These are phyloP conservation scores for Mayamaea pseudoterrestris DNA, from an alignment of 108 stramenopile species.

Conservation along the genomic window DNA sequence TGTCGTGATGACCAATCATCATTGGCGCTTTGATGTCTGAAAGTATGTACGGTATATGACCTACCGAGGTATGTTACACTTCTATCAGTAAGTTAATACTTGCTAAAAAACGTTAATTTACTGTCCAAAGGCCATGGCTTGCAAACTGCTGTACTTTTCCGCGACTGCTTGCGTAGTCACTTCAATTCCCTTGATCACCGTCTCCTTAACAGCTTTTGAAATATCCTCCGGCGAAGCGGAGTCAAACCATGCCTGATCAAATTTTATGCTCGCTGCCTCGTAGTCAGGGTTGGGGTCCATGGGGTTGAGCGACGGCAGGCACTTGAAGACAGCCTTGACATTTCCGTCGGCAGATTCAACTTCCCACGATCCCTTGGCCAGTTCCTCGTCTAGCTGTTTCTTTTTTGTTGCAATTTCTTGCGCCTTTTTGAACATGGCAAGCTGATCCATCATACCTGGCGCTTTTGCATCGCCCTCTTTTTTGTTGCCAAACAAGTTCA, in stretches of 20 bases:
- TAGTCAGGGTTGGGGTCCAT: constrained; percentile 77
- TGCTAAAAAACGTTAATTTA: too few relatives aligned
- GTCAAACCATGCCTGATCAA: constrained; percentile 65
- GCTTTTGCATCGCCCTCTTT: constrained; percentile 22
- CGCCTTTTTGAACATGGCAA: constrained; percentile 85
- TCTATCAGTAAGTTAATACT: too few relatives aligned
- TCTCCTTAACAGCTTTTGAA: constrained; percentile 39
- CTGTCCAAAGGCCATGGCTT: too few relatives aligned
- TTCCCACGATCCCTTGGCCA: constrained; percentile 30
- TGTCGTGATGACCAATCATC: too few relatives aligned
- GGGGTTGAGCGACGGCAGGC: constrained; percentile 61
- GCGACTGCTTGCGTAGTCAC: constrained; percentile 39
- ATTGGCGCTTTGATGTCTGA: too few relatives aligned
- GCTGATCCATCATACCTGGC: constrained; percentile 81
- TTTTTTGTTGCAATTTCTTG: constrained; percentile 79
- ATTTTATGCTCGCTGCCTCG: constrained; percentile 44
- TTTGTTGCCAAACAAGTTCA: constrained; percentile 23
- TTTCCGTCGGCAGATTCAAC: constrained; percentile 55
- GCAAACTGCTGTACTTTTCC: constrained; percentile 55
- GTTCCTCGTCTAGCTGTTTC: constrained; percentile 53
- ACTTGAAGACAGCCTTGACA: constrained; percentile 53
- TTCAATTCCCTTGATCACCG: constrained; percentile 46
- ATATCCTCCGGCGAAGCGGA: constrained; percentile 52
- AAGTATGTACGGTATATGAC: too few relatives aligned
- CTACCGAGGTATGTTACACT: too few relatives aligned